Percentiles rank a stretch among this genome's conserved stretches.
These are phyloP conservation scores for Echinosophora koreensis DNA, from an alignment of 306 rosid genomes.

Conservation along the genomic window DNA sequence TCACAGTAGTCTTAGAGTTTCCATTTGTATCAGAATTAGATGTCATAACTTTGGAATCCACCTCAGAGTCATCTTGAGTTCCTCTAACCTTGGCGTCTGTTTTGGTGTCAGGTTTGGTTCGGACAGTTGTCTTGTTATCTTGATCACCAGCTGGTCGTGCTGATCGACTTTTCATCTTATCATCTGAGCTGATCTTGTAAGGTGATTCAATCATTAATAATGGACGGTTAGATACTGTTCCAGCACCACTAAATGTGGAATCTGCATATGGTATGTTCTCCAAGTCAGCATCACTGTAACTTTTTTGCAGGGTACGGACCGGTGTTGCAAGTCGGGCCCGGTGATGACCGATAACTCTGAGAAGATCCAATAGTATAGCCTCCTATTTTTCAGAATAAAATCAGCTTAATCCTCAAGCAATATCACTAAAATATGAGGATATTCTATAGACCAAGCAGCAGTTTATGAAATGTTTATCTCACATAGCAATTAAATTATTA, in stretches of 20 bases:
- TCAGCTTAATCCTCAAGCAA: conserved; percentile 46
- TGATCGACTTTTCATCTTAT: conserved; percentile 61
- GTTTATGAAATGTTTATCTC: background rate
- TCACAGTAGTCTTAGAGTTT: conserved; percentile 45
- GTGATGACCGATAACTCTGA: conserved; percentile 94
- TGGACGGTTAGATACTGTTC: conserved; percentile 67
- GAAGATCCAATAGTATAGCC: conserved; percentile 90
- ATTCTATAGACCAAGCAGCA: background rate
- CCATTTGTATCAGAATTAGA: conserved; percentile 53
- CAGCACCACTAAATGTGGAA: conserved; percentile 58
- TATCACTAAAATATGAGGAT: conserved; percentile 26
- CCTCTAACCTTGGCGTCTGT: conserved; percentile 55
- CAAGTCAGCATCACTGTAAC: conserved; percentile 72
- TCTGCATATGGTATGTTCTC: conserved; percentile 79
- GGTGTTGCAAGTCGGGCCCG: conserved; percentile 98
- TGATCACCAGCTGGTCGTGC: conserved; percentile 65
- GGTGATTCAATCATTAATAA: conserved; percentile 77
- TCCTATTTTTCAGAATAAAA: conserved; percentile 65
- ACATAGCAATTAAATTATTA: background rate
- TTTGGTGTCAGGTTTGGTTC: conserved; percentile 56
- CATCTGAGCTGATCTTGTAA: conserved; percentile 74
- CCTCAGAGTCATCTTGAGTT: conserved; percentile 58
- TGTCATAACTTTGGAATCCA: conserved; percentile 52
- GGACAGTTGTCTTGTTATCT: conserved; percentile 60
- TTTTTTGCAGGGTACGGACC: conserved; percentile 87